Percentiles rank a stretch among this genome's conserved stretches.
Conservation (phyloP, 371 early-diverging fungal genomes). For the Rhizopus stolonifer region DNA sequence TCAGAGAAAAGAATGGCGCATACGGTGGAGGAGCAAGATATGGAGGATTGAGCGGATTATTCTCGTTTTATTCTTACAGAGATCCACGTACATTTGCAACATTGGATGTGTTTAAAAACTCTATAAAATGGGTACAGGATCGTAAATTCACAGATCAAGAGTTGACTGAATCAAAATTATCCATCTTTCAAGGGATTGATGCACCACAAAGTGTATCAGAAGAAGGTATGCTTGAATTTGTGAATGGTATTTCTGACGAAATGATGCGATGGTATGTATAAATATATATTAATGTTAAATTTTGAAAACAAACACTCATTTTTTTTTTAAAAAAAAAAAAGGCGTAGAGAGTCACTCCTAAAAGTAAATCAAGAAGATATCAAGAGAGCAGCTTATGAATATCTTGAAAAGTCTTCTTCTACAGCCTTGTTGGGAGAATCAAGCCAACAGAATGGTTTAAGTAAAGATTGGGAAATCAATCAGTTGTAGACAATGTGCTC, state of each 20-base stretch:
- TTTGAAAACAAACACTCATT: background rate
- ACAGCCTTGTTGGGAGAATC: constrained; percentile 47
- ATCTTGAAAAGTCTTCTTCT: constrained; percentile 52
- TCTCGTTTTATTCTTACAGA: constrained; percentile 91
- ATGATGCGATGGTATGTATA: constrained; percentile 74
- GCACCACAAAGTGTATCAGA: constrained; percentile 80
- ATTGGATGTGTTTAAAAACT: constrained; percentile 63
- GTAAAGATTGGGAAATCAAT: background rate
- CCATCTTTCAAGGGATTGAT: constrained; percentile 84
- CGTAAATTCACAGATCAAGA: constrained; percentile 61
- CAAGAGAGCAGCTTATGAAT: constrained; percentile 69
- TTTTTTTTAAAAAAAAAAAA: constrained; percentile 19
- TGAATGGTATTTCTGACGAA: constrained; percentile 78
- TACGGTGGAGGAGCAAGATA: constrained; percentile 91
- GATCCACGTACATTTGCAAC: constrained; percentile 85
- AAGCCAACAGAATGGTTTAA: background rate
- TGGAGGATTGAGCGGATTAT: constrained; percentile 71
- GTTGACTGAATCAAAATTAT: constrained; percentile 90
- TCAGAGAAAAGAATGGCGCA: constrained; percentile 96
- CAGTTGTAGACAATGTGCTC: background rate
- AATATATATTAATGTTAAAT: background rate
- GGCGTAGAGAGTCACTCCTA: constrained; percentile 77
- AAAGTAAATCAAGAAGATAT: constrained; percentile 70
- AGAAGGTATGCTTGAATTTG: constrained; percentile 83
- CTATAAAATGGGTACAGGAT: constrained; percentile 68